A percentile compares a stretch with the other conserved stretches of the same genome.
Conservation (phyloP, 2,329 filamentous ascomycete genomes). For the Epichloe typhina region DNA sequence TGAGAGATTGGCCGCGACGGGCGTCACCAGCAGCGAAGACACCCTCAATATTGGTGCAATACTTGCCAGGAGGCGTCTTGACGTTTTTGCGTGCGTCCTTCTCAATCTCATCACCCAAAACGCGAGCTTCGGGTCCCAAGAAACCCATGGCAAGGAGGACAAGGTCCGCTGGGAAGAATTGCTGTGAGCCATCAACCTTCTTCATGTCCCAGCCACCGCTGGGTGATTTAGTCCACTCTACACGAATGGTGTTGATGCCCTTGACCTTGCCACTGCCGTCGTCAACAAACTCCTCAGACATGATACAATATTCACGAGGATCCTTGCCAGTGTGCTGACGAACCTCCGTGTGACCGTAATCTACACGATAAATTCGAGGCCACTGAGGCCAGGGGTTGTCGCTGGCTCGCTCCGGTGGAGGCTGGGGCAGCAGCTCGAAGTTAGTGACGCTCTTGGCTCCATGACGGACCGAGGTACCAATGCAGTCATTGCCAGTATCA, state of each 20-base stretch:
- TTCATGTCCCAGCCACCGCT: conserved; percentile 97
- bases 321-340: conserved; percentile 94
- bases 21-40: conserved; percentile 94
- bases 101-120: conserved; percentile 78
- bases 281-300: conserved; percentile 93
- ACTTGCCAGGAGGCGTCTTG: conserved; percentile 81
- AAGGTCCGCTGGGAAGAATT: conserved; percentile 93
- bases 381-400: conserved; percentile 99
- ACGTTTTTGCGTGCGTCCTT: conserved; percentile 90
- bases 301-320: conserved; percentile 93
- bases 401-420: conserved; percentile 73
- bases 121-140: conserved; percentile 80
- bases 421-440: conserved; percentile 90
- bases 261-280: conserved; percentile 79
- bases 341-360: conserved; percentile 93
- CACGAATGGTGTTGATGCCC: conserved; percentile 89
- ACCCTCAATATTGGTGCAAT: conserved; percentile 75
- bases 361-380: conserved; percentile 96
- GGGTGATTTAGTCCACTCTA: conserved; percentile 88
- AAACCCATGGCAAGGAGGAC: conserved; percentile 96
- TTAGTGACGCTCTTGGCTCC: conserved; percentile 93
- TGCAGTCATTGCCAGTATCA: conserved; percentile 96
- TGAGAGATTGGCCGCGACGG: conserved; percentile 84
- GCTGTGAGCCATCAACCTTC: conserved; percentile 81
- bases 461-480: conserved; percentile 89